Base-by-base conservation (phyloP, 2,329 filamentous ascomycete genomes). In the Podosphaera leucotricha region DNA sequence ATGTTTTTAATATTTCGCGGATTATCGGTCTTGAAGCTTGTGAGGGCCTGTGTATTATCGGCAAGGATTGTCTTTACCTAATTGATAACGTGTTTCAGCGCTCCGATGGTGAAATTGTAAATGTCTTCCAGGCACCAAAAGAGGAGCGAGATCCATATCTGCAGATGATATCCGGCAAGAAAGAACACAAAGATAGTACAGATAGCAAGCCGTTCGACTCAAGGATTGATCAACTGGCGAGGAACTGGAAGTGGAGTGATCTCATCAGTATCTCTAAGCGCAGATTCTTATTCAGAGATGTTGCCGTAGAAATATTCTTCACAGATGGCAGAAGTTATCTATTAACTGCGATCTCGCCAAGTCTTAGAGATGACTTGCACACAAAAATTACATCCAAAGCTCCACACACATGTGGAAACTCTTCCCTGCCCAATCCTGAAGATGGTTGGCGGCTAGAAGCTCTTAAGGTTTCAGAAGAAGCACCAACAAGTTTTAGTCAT, bases 61-160 rank as follows among this genome's bases (percentile, higher is more conserved):
- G 90, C 16, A 93, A 92, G 59, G 80, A 87, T 53, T 80, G 77
- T 41, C 69, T 98, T 15, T 98, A 98, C 57, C 78, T 98, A 52
- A 80, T 95, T 61, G 90, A 98, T 61, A 87, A 90, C 53, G 87
- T 93, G 55, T 95, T 98, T 58, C 87, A 95, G 56, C 76, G 87
- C 49, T 77, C 81, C 2, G 90, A 94, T 55, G 87, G 87, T 11
- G 92, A 98, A 58, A 94, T 98, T 55, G 83, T 98, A 47, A 87
- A 93, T 54, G 86, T 93, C 7, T 87, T 82, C 74, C 85, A 95
- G 60, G 92, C 90, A 2, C 85, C 87, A 0, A 66, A 72, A 1
- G 86, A 95, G 52, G 92, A 98, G 61, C 77, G 90, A 19, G 90
- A 98, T 54, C 84, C 85, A 0, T 98, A 94, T 57, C 79, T 93